These are phyloP conservation scores for Mortierella sp. DNA, from an alignment of 371 early-diverging fungal genomes.

Conservation along the genomic window DNA sequence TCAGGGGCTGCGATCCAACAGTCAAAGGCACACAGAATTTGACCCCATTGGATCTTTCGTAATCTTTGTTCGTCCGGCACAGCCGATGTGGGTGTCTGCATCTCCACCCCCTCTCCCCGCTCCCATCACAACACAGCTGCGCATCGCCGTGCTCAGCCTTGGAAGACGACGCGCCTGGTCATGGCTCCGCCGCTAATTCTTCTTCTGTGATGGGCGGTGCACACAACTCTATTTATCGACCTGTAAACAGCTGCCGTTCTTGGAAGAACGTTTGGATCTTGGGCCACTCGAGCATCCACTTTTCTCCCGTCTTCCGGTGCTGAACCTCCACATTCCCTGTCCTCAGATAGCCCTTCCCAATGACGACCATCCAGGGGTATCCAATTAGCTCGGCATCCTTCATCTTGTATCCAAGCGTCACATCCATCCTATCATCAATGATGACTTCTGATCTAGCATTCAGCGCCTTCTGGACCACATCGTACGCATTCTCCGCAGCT, in stretches of 20 bases:
- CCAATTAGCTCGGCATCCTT: slow-evolving; percentile 80
- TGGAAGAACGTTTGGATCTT: slow-evolving; percentile 27
- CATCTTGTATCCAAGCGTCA: slow-evolving; percentile 76
- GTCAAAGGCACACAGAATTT: too few relatives aligned
- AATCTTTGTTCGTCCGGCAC: too few relatives aligned
- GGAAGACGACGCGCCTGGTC: too few relatives aligned
- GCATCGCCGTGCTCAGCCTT: too few relatives aligned
- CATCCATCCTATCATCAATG: slow-evolving; percentile 70
- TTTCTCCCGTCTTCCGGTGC: slow-evolving; percentile 59
- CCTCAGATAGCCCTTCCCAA: slow-evolving; percentile 69
- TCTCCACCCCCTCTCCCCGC: too few relatives aligned
- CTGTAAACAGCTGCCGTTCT: slow-evolving; percentile 9
- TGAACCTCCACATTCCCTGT: slow-evolving; percentile 71
- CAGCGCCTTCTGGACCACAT: slow-evolving; percentile 49
- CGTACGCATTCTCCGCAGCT: slow-evolving; percentile 60
- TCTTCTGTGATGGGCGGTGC: too few relatives aligned
- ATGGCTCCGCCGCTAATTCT: too few relatives aligned
- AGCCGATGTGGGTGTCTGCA: too few relatives aligned
- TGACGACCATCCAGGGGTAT: slow-evolving; percentile 73
- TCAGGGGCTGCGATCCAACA: too few relatives aligned
- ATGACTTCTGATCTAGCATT: slow-evolving; percentile 55
- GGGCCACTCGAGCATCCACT: slow-evolving; percentile 43
- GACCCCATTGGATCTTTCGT: too few relatives aligned
- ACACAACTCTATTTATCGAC: too few relatives aligned
- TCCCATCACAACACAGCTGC: too few relatives aligned